phyloP scores from a whole-genome alignment of 768 basidiomycete species.

The Boletus vermiculosoides region DNA sequence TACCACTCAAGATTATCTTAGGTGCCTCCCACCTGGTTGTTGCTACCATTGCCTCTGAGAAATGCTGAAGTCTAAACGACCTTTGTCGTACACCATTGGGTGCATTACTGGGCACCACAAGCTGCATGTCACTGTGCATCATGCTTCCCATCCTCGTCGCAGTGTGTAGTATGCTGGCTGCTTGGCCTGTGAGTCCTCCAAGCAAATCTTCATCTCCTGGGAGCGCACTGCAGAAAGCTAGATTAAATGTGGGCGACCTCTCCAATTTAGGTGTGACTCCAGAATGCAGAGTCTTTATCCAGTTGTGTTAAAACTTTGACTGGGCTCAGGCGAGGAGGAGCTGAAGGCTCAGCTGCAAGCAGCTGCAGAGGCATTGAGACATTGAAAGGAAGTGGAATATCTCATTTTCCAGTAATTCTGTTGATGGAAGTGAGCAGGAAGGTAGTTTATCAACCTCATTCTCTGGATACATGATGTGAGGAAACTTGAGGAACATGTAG shows the following conservation, averaged over 20 bases:
- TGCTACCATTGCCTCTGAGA: conserved; percentile 73
- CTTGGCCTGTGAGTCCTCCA: conserved; percentile 22
- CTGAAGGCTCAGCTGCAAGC: too few species aligned
- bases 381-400: too few species aligned
- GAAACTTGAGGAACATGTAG: too few species aligned
- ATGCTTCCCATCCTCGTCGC: not conserved
- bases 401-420: too few species aligned
- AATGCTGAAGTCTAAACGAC: conserved; percentile 58
- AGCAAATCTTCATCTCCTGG: conserved; percentile 36
- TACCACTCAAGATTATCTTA: conserved; percentile 55
- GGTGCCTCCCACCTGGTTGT: conserved; percentile 70
- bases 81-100: conserved; percentile 25
- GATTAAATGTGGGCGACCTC: conserved; percentile 57
- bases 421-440: too few species aligned
- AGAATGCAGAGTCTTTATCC: not conserved
- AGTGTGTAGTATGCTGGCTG: conserved; percentile 8
- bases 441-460: too few species aligned
- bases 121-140: not conserved
- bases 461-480: too few species aligned
- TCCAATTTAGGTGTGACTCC: conserved; percentile 4
- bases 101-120: not conserved
- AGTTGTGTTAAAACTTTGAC: too few species aligned
- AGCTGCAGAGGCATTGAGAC: too few species aligned
- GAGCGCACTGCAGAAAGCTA: conserved; percentile 67
- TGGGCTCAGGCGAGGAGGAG: too few species aligned